A percentile compares a stretch with the other conserved stretches of the same genome.
These are phyloP conservation scores for Cardamine occulta DNA, from an alignment of 345 rosid species.

Conservation along the genomic window DNA sequence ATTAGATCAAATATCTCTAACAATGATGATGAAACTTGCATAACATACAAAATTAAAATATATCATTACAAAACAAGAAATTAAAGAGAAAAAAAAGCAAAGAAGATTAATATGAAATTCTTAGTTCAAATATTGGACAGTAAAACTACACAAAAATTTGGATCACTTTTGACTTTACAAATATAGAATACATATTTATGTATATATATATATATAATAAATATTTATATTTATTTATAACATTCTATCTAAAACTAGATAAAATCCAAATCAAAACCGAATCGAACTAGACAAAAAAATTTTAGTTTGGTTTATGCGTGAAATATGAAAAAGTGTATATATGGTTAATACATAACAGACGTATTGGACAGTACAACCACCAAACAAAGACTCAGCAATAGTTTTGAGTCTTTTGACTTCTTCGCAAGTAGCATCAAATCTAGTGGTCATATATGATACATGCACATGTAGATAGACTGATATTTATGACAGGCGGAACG, in stretches of 20 bases:
- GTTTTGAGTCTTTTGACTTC: background rate
- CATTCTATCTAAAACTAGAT: background rate
- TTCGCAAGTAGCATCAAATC: background rate
- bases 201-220: background rate
- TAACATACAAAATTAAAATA: no score
- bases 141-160: background rate
- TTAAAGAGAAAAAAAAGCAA: no score
- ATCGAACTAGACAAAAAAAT: no score
- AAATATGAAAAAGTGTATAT: no score
- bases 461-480: constrained; percentile 9
- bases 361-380: constrained; percentile 5
- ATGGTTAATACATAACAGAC: background rate
- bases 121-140: background rate
- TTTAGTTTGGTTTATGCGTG: background rate
- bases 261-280: background rate
- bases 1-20: no score
- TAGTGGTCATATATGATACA: background rate
- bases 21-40: no score
- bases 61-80: no score
- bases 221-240: background rate
- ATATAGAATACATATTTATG: background rate
- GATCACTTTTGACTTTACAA: background rate
- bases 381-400: background rate
- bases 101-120: background rate
- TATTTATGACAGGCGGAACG: background rate